Evolutionary conservation across 768 basidiomycete genomes (phyloP).

Genomic region (Tulasnella sp.): DNA sequence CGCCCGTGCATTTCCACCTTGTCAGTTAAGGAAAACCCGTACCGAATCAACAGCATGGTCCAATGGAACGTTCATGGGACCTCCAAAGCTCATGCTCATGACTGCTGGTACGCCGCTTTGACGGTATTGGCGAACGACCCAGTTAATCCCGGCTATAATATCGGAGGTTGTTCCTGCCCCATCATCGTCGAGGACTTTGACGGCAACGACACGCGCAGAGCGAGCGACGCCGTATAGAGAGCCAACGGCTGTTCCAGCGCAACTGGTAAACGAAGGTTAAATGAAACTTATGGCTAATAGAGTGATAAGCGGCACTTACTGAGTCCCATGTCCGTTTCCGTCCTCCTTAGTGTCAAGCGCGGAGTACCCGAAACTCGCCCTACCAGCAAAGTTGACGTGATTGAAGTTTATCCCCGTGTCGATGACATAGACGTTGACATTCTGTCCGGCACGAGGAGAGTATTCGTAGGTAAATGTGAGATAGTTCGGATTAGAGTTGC

Average conservation of each 20-base stretch:
- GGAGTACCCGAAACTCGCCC: constrained; percentile 44
- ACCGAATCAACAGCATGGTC: constrained; percentile 38
- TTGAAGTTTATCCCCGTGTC: constrained; percentile 37
- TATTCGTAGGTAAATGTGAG: not conserved
- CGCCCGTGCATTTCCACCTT: not conserved
- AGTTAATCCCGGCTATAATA: constrained; percentile 39
- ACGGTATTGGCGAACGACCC: constrained; percentile 32
- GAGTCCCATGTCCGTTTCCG: constrained; percentile 46
- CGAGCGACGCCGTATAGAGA: constrained; percentile 40
- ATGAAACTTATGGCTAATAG: constrained; percentile 12
- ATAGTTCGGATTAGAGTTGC: not conserved
- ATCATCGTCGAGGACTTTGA: constrained; percentile 42
- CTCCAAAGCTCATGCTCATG: constrained; percentile 41
- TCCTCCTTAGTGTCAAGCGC: constrained; percentile 36
- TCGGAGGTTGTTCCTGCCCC: constrained; percentile 33
- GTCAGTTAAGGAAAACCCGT: not conserved
- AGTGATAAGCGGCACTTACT: constrained; percentile 28
- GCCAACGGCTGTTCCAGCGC: constrained; percentile 33
- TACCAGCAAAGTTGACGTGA: constrained; percentile 41
- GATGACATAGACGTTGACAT: constrained; percentile 45
- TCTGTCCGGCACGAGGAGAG: constrained; percentile 34
- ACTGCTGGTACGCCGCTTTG: constrained; percentile 36
- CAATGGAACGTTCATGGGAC: constrained; percentile 33
- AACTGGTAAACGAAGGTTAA: constrained; percentile 25
- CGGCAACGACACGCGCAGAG: constrained; percentile 39